phyloP scores from a whole-genome alignment of 2,329 filamentous ascomycete genomes.

The Gaeumannomyces tritici region DNA sequence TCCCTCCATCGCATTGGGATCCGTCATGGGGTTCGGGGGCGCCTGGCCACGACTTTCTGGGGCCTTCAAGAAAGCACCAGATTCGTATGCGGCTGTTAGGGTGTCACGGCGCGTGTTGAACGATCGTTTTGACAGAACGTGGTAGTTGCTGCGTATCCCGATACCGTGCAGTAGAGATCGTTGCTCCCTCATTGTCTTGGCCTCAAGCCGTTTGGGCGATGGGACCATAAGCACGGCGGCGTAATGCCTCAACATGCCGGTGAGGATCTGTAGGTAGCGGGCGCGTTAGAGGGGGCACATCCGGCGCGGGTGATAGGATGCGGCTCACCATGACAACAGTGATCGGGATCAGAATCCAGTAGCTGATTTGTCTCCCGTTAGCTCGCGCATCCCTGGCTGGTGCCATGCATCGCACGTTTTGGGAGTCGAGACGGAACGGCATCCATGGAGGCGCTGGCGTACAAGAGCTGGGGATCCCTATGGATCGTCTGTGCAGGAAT shows the following conservation, averaged over 20 bases:
- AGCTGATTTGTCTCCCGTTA: slow-evolving; percentile 45
- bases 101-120: slow-evolving; percentile 76
- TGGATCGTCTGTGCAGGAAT: slow-evolving; percentile 89
- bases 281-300: slow-evolving; percentile 6
- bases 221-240: slow-evolving; percentile 83
- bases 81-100: slow-evolving; percentile 72
- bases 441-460: slow-evolving; percentile 25
- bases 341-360: slow-evolving; percentile 98
- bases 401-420: not conserved
- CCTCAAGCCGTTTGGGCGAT: slow-evolving; percentile 72
- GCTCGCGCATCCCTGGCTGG: not conserved
- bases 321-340: slow-evolving; percentile 80
- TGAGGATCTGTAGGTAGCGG: slow-evolving; percentile 55
- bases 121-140: slow-evolving; percentile 65
- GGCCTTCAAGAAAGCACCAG: slow-evolving; percentile 80
- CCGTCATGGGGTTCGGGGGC: slow-evolving; percentile 86
- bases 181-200: slow-evolving; percentile 74
- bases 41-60: slow-evolving; percentile 79
- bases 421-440: not conserved
- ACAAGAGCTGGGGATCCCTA: slow-evolving; percentile 97
- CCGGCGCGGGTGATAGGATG: not conserved
- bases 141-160: slow-evolving; percentile 73
- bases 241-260: slow-evolving; percentile 92
- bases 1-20: slow-evolving; percentile 94
- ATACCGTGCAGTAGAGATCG: slow-evolving; percentile 75